Base-by-base conservation (phyloP, 768 basidiomycete genomes). In the Scleroderma bovista region DNA sequence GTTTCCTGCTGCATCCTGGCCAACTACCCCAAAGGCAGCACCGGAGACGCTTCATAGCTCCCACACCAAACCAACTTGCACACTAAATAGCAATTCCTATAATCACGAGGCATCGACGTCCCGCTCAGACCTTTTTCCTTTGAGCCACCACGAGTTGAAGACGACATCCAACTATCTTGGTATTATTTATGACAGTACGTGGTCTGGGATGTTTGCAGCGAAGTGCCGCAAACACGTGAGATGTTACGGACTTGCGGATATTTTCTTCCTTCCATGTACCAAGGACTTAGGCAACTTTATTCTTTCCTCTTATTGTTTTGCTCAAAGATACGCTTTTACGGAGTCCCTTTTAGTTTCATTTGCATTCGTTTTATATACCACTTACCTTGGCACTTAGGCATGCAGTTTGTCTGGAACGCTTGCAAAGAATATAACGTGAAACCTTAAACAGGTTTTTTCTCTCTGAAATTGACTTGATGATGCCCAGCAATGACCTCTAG, bases 1-100 rank as follows among this genome's bases (percentile, higher is more conserved):
- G 15, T 48, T 40, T 51, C 24, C n/a, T n/a, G 69, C 58, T 51
- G 60, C 68, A 68, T 51, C 29, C 42, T 23, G 5, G 26, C 9
- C 26, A 29, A 29, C 16, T 9, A 22, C 42, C 17, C 1, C 15
- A 19, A 23, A 56, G 55, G 50, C 52, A 31, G 43, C 23, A 32
- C 50, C 57, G 44, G 26, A 51, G 46, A 20, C 68, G 69, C 58
- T 51, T 60, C 69, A 68, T 66, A 46, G 50, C 59, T 51, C 52
- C 53, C 63, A 56, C 54, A 46, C 29, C 16, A 56, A 51, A 44
- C 33, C 29, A 23, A 34, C 26, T 47, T 52, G 47, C 52, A 57
- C 55, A 51, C 19, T 45, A 45, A 22, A 44, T 46, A 48, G 57
- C 57, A 55, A 51, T 44, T 56, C 57, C 58, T 48, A 46, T 66